A percentile compares a stretch with the other conserved stretches of the same genome.
These are phyloP conservation scores for Mycosphaerelloides madeirae DNA, from an alignment of 2,329 filamentous ascomycete genomes.

Conservation along the genomic window DNA sequence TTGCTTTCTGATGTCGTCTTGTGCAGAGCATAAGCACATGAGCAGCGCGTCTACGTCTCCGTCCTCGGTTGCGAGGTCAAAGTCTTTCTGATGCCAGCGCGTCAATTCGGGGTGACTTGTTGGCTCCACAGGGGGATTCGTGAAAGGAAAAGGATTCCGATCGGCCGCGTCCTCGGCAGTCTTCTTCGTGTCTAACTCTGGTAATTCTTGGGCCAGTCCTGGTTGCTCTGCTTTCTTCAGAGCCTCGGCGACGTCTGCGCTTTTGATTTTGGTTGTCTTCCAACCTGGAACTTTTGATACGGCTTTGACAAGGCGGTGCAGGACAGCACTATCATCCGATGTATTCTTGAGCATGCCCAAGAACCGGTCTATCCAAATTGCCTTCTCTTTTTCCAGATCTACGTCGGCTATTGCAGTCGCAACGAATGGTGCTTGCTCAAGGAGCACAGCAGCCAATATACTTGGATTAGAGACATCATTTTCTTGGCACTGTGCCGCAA, in stretches of 20 bases:
- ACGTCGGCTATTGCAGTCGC: slow-evolving; percentile 8
- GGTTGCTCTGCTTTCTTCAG: background rate
- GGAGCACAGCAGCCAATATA: slow-evolving; percentile 62
- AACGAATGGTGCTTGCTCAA: slow-evolving; percentile 71
- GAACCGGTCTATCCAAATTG: slow-evolving; percentile 21
- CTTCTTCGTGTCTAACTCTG: background rate
- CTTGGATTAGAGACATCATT: slow-evolving; percentile 43
- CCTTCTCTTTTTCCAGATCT: slow-evolving; percentile 9
- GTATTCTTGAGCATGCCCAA: slow-evolving; percentile 15
- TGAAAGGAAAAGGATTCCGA: slow-evolving; percentile 19
- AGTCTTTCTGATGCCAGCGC: slow-evolving; percentile 69
- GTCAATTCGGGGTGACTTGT: slow-evolving; percentile 46
- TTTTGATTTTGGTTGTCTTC: slow-evolving; percentile 3
- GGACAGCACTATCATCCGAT: slow-evolving; percentile 5
- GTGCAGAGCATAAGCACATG: slow-evolving; percentile 68
- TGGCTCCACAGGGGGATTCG: slow-evolving; percentile 38
- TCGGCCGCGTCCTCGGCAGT: background rate
- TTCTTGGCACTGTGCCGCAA: slow-evolving; percentile 32
- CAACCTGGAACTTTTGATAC: background rate
- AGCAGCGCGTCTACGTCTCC: slow-evolving; percentile 66
- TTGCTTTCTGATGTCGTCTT: slow-evolving; percentile 73
- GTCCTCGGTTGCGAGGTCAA: slow-evolving; percentile 75
- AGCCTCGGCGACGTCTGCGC: background rate
- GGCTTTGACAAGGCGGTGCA: slow-evolving; percentile 4
- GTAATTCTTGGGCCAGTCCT: background rate